These are phyloP conservation scores for Chlamydomonas schloesseri DNA, from an alignment of 139 green algal genomes.

Conservation along the genomic window DNA sequence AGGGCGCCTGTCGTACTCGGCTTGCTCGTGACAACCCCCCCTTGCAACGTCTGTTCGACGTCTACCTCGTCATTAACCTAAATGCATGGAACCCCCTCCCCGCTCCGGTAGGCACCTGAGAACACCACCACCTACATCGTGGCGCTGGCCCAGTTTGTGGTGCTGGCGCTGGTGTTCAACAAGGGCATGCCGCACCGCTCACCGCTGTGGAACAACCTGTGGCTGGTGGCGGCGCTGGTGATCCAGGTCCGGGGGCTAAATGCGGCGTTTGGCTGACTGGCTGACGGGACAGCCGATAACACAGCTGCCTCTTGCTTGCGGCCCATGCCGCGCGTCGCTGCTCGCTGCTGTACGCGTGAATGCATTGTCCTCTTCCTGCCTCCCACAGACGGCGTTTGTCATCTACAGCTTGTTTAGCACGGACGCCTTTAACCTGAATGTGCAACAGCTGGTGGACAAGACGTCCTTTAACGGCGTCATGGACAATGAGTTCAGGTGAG, in stretches of 20 bases:
- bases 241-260: too few relatives aligned
- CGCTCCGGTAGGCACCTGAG: conserved; percentile 63
- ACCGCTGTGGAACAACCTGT: conserved; percentile 59
- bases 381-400: conserved; percentile 46
- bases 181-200: conserved; percentile 64
- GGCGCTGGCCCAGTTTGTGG: conserved; percentile 61
- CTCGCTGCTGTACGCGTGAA: too few relatives aligned
- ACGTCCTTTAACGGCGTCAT: conserved; percentile 1
- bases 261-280: neutral
- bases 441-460: conserved; percentile 59
- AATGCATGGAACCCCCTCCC: too few relatives aligned
- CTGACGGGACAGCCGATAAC: too few relatives aligned
- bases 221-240: conserved; percentile 48
- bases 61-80: too few relatives aligned
- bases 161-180: conserved; percentile 69
- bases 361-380: too few relatives aligned
- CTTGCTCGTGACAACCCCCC: too few relatives aligned
- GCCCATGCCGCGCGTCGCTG: too few relatives aligned
- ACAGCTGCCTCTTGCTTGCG: too few relatives aligned
- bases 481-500: conserved; percentile 30
- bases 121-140: conserved; percentile 61
- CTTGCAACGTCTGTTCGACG: too few relatives aligned
- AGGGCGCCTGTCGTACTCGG: too few relatives aligned
- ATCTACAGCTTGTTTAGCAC: conserved; percentile 60
- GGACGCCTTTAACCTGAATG: conserved; percentile 60